Percentiles rank a stretch among this genome's conserved stretches.
Evolutionary conservation across 495 filamentous ascomycete genomes (phyloP).

Genomic region (Penicillium antarcticum): DNA sequence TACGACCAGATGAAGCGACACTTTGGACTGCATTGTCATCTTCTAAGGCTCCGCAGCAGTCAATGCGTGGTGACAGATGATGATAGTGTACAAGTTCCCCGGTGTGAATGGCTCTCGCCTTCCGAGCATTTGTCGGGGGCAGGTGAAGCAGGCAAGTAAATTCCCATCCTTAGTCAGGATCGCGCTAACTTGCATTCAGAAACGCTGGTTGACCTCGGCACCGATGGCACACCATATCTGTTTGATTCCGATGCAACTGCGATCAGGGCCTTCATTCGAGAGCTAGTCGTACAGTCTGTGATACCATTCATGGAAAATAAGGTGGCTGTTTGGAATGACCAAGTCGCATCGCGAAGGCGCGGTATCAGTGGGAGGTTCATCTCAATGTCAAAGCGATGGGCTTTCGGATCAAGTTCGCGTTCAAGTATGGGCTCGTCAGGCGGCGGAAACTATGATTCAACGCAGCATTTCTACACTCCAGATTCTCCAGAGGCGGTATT

Average conservation of each 20-base stretch:
- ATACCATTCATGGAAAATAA: slow-evolving; percentile 93
- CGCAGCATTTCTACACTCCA: slow-evolving; percentile 76
- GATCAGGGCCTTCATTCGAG: slow-evolving; percentile 81
- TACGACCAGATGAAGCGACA: slow-evolving; percentile 98
- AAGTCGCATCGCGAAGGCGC: slow-evolving; percentile 83
- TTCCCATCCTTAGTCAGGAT: not conserved
- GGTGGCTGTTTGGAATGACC: slow-evolving; percentile 91
- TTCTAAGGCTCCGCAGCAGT: slow-evolving; percentile 77
- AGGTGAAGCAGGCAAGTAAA: slow-evolving; percentile 51
- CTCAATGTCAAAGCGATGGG: slow-evolving; percentile 84
- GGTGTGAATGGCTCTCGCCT: slow-evolving; percentile 85
- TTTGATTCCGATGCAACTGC: slow-evolving; percentile 89
- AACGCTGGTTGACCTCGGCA: slow-evolving; percentile 58
- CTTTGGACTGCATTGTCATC: slow-evolving; percentile 92
- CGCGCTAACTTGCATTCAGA: slow-evolving; percentile 29
- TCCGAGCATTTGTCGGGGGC: slow-evolving; percentile 77
- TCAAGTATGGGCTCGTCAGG: slow-evolving; percentile 42
- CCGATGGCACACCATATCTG: slow-evolving; percentile 67
- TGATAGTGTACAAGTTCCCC: slow-evolving; percentile 77
- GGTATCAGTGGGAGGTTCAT: slow-evolving; percentile 88
- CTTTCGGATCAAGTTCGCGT: slow-evolving; percentile 64
- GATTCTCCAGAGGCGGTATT: slow-evolving; percentile 84
- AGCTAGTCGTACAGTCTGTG: slow-evolving; percentile 88
- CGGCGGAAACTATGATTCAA: slow-evolving; percentile 70
- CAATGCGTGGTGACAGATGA: slow-evolving; percentile 89